Evolutionary conservation across 768 basidiomycete genomes (phyloP), one percentile per base, ranked within the genome.

Genomic region (Astraeus odoratus): DNA sequence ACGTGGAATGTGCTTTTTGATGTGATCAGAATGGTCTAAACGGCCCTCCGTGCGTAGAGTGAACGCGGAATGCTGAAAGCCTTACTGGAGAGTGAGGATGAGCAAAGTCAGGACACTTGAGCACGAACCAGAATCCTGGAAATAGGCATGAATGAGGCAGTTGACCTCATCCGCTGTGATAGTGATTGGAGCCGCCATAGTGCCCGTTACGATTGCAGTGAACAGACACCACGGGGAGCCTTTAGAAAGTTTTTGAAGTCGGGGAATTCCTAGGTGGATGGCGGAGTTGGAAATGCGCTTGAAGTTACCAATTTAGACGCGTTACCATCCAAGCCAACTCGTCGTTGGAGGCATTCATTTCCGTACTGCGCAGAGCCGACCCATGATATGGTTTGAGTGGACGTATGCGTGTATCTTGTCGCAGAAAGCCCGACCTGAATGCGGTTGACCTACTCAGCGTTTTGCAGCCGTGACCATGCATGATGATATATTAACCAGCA

Each of bases 81-180:
- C 89, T 89, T 45, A 31, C 9, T 23, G 12, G 27, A 7, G 22
- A 38, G 44, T 48, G 18, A 51, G 48, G 47, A 43, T 24, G 52
- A 48, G 37, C 34, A 44, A 26, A 27, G 13, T 18, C 27, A 33
- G 8, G n/a, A 13, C 15, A 39, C 31, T 29, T 9, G 12, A 20
- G n/a, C 26, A 24, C 39, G 44, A 16, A 86, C 88, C 88, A 25
- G 86, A 88, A 54, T 92, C 89, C 52, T 81, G 72, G 51, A 92
- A 78, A 57, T 90, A 92, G 2, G 89, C 75, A 62, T 91, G 81
- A 38, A 92, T 82, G 50, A 91, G 77, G 56, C 83, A 86, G 60
- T 92, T 92, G 49, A 92, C 73, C 59, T 91, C 86, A 52, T 90
- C 87, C 29, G 87, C 83, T 31, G 81, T 78, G 51, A 89, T 83